Conservation (phyloP, 441 rosid species). For the Populus hybrid region DNA sequence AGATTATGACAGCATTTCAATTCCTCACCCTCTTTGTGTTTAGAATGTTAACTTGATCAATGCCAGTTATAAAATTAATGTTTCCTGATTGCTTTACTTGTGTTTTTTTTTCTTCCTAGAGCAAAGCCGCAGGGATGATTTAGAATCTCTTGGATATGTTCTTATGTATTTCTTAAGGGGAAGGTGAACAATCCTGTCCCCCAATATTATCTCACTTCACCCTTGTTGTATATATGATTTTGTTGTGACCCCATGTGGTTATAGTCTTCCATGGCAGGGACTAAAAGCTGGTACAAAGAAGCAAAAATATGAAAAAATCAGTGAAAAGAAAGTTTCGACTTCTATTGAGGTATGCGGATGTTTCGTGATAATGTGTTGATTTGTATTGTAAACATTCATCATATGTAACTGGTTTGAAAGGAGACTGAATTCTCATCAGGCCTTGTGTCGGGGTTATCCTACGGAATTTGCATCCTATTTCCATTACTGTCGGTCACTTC, state of each 20-base stretch:
- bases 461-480: constrained; percentile 97
- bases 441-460: constrained; percentile 92
- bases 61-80: neutral
- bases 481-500: constrained; percentile 87
- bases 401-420: constrained; percentile 17
- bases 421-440: constrained; percentile 36
- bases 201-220: neutral
- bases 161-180: constrained; percentile 89
- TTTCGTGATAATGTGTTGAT: neutral
- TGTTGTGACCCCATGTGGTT: constrained; percentile 21
- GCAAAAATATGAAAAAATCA: constrained; percentile 88
- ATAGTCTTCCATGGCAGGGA: constrained; percentile 98
- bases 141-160: constrained; percentile 91
- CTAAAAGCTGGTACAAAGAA: constrained; percentile 89
- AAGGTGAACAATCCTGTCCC: constrained; percentile 45
- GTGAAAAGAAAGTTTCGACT: constrained; percentile 85
- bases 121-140: constrained; percentile 94
- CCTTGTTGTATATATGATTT: constrained; percentile 17
- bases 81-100: constrained; percentile 15
- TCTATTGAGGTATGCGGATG: constrained; percentile 69
- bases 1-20: constrained; percentile 12
- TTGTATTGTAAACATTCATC: neutral
- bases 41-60: neutral
- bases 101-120: constrained; percentile 30
- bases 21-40: neutral